These are phyloP conservation scores for Vickermania ingenoplastis DNA, from an alignment of 208 protist genomes.

Conservation along the genomic window DNA sequence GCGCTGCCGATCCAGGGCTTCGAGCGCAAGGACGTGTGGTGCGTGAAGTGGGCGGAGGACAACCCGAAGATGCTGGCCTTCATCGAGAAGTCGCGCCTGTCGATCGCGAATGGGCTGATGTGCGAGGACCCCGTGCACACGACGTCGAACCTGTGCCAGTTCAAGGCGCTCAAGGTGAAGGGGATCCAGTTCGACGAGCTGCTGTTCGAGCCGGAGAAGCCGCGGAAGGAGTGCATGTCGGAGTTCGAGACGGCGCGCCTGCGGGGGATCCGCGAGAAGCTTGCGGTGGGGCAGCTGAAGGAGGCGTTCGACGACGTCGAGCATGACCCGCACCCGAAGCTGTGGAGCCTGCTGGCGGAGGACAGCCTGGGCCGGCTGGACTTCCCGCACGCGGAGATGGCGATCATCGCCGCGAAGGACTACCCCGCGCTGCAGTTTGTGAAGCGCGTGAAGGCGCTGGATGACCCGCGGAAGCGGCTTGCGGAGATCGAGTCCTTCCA, in stretches of 20 bases:
- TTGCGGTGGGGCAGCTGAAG: constrained; percentile 56
- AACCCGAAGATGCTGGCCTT: constrained; percentile 89
- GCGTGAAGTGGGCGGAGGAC: constrained; percentile 89
- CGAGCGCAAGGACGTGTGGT: constrained; percentile 94
- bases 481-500: constrained; percentile 96
- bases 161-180: constrained; percentile 86
- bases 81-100: constrained; percentile 94
- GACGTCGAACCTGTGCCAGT: constrained; percentile 89
- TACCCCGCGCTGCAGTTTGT: constrained; percentile 96
- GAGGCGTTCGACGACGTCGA: constrained; percentile 92
- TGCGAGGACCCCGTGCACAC: constrained; percentile 87
- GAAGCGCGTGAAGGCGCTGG: constrained; percentile 84
- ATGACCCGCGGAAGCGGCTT: constrained; percentile 91
- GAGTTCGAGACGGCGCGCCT: constrained; percentile 86
- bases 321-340: constrained; percentile 70
- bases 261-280: constrained; percentile 70
- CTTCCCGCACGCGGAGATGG: constrained; percentile 88
- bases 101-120: constrained; percentile 82
- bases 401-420: constrained; percentile 91
- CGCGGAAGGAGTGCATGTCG: constrained; percentile 74
- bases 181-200: constrained; percentile 91
- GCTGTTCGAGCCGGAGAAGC: constrained; percentile 87
- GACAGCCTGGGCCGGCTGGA: constrained; percentile 79
- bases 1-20: constrained; percentile 50
- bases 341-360: constrained; percentile 94